Base-by-base conservation (phyloP, 768 basidiomycete species). In the Hemileccinum rubropunctum region DNA sequence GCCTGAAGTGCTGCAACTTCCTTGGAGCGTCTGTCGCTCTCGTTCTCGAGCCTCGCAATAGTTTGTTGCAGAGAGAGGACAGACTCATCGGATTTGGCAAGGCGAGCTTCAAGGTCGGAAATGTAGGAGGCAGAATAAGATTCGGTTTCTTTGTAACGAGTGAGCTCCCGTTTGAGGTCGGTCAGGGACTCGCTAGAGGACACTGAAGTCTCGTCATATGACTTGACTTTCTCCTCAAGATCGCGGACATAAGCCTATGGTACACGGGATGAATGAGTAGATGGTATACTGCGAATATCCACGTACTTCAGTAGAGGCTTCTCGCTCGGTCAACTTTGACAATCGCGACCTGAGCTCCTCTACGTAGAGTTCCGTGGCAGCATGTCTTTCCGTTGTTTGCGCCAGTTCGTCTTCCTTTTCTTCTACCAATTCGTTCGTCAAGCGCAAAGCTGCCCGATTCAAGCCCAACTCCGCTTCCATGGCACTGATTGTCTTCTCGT, bases 401-500 rank as follows among this genome's bases (percentile, higher is more conserved):
- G 75, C 70, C 34, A 94, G 62, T 58, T 94, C 87, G 3, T 85
- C 84, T 63, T 94, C 92, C 67, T 92, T 94, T 71, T 97, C 94
- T 55, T 91, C 87, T 39, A 91, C 85, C 70, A 97, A 76, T 59
- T 95, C 91, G 65, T 97, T 95, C 45, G 95, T 92, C 60, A 93
- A 86, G 44, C 88, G 73, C 64, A 97, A 72, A 17, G 94, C 91
- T 2, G 90, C 91, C 43, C 88, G 79, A 58, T 93, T 93, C 48
- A 95, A 75, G 57, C 80, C 89, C 46, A 97, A 76, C 69, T 95
- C 93, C 0, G 89, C 90, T 68, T 99, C 97, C 79, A 99, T 88
- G 3, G 92, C 87, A 36, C 84, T 80, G 57, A 98, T 95, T 1
- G 93, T 92, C 76, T 95, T 93, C 76, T 99, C 95, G 69, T 99